Conservation (phyloP, 257 asterid species). For the Nyctanthes arbortristis region DNA sequence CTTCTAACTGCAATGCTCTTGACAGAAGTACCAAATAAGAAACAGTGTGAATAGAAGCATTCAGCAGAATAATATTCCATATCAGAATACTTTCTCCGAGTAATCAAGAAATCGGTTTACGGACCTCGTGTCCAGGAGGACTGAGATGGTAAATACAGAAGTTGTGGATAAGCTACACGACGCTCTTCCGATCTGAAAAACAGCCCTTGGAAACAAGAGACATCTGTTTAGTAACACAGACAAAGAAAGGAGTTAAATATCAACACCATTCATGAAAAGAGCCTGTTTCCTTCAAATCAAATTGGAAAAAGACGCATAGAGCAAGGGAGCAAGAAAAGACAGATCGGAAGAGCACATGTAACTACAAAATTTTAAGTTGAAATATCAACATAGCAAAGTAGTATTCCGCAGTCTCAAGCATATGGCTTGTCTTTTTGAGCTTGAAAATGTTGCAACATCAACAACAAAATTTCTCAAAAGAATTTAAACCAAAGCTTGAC, state of each 20-base stretch:
- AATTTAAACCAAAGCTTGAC: neutral
- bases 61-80: neutral
- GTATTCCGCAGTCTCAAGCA: neutral
- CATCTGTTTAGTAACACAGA: constrained; percentile 47
- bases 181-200: constrained; percentile 67
- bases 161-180: constrained; percentile 71
- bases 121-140: constrained; percentile 85
- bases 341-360: neutral
- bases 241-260: constrained; percentile 30
- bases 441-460: neutral
- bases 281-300: neutral
- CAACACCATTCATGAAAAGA: constrained; percentile 16
- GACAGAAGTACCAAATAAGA: constrained; percentile 33
- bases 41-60: constrained; percentile 13
- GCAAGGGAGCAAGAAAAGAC: neutral
- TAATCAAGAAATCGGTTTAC: constrained; percentile 25
- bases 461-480: neutral
- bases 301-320: neutral
- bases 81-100: neutral
- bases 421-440: neutral
- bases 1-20: constrained; percentile 72
- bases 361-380: neutral
- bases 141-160: constrained; percentile 73
- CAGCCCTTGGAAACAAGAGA: constrained; percentile 75
- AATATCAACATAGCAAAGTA: neutral